Conservation (phyloP, 108 stramenopile species). For the Cyclostephanos tholiformis region DNA sequence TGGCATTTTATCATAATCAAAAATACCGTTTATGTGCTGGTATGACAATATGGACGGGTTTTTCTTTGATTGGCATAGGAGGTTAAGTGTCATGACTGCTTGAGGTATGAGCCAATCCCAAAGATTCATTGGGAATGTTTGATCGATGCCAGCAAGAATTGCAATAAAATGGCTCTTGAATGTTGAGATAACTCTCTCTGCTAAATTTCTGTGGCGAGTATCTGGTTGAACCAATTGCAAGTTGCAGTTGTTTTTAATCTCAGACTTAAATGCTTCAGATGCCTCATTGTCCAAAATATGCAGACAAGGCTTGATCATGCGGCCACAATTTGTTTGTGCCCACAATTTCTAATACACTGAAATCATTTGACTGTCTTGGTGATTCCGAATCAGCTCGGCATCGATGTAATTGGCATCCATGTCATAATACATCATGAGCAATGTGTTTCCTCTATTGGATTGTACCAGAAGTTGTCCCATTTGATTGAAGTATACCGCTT, state of each 20-base stretch:
- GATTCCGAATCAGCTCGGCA: conserved; percentile 15
- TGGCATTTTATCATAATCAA: background rate
- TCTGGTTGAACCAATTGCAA: background rate
- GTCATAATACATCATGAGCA: conserved; percentile 20
- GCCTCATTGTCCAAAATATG: too few species aligned
- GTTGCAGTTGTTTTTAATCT: background rate
- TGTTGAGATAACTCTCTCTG: background rate
- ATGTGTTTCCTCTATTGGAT: conserved; percentile 13
- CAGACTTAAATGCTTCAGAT: background rate
- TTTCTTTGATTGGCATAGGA: too few species aligned
- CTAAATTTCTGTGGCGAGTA: background rate
- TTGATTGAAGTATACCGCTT: conserved; percentile 12
- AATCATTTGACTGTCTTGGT: background rate
- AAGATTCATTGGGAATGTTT: too few species aligned
- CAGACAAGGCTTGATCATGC: too few species aligned
- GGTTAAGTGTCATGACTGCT: too few species aligned
- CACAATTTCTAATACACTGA: too few species aligned
- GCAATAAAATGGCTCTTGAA: background rate
- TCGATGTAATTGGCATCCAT: conserved; percentile 36
- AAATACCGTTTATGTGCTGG: too few species aligned
- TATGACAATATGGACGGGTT: too few species aligned
- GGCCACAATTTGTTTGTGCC: too few species aligned
- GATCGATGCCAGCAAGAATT: too few species aligned
- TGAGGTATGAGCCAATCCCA: too few species aligned
- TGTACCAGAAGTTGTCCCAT: conserved; percentile 10